A percentile compares a stretch with the other conserved stretches of the same genome.
Conservation (phyloP, 1,284 basidiomycete species). For the Exobasidium rhododendri region DNA sequence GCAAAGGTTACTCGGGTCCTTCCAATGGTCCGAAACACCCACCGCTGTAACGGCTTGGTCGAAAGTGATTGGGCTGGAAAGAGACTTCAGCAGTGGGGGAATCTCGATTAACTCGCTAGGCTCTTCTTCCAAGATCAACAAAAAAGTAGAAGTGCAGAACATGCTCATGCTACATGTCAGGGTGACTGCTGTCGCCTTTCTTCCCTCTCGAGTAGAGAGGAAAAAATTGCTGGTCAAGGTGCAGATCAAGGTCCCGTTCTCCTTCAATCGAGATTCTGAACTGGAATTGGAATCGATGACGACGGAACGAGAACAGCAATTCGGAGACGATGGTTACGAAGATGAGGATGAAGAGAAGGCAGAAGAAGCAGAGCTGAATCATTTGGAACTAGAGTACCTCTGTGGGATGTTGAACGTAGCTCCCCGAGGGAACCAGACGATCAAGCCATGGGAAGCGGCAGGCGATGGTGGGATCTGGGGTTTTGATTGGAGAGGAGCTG, state of each 20-base stretch:
- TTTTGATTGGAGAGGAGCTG: constrained; percentile 35
- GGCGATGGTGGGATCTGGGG: constrained; percentile 29
- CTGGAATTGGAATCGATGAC: neutral
- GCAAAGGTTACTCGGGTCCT: neutral
- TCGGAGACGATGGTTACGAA: neutral
- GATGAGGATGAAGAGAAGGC: neutral
- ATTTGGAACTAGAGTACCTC: constrained; percentile 31
- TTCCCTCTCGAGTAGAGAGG: constrained; percentile 4
- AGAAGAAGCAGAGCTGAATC: neutral
- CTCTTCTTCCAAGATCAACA: neutral
- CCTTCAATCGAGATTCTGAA: constrained; percentile 4
- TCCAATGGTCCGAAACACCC: constrained; percentile 7
- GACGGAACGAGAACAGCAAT: neutral
- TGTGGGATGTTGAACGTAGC: constrained; percentile 23
- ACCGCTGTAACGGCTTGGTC: constrained; percentile 1
- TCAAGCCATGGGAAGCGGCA: constrained; percentile 16
- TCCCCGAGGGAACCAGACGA: neutral
- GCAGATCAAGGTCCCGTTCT: neutral
- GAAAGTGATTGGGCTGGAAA: constrained; percentile 6
- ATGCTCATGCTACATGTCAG: neutral
- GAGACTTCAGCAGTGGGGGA: neutral
- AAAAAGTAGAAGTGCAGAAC: neutral
- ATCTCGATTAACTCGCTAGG: neutral
- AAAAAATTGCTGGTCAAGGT: neutral
- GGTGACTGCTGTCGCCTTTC: neutral